Conservation (phyloP, 257 asterid genomes). For the Osmanthus fragrans region DNA sequence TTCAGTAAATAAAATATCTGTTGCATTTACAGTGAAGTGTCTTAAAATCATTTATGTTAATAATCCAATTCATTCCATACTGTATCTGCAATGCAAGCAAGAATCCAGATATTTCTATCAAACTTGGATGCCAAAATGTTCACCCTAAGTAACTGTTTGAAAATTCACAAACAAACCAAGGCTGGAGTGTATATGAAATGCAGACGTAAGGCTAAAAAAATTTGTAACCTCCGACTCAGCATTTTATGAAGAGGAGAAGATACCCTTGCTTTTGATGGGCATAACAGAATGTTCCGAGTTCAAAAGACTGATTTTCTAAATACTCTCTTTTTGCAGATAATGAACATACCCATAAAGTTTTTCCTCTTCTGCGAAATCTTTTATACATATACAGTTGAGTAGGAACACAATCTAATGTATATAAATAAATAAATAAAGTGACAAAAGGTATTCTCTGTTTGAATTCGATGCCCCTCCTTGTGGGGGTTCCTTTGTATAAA, state of each 20-base stretch:
- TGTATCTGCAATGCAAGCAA: constrained; percentile 24
- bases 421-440: too few species aligned
- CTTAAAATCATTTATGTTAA: background rate
- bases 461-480: too few species aligned
- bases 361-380: background rate
- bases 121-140: background rate
- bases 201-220: background rate
- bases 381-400: too few species aligned
- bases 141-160: background rate
- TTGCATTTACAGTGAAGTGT: background rate
- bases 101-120: background rate
- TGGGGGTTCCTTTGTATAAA: too few species aligned
- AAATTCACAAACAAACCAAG: background rate
- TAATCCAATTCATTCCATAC: constrained; percentile 2
- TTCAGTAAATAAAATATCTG: background rate
- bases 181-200: background rate
- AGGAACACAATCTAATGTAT: too few species aligned
- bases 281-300: background rate
- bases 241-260: background rate
- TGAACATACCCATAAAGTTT: background rate
- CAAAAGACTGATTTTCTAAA: too few species aligned
- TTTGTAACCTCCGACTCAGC: background rate
- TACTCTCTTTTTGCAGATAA: too few species aligned
- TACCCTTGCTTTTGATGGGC: background rate
- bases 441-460: too few species aligned